These are phyloP conservation scores for Xylaria sp. DNA, from an alignment of 2,329 filamentous ascomycete genomes.

Conservation along the genomic window DNA sequence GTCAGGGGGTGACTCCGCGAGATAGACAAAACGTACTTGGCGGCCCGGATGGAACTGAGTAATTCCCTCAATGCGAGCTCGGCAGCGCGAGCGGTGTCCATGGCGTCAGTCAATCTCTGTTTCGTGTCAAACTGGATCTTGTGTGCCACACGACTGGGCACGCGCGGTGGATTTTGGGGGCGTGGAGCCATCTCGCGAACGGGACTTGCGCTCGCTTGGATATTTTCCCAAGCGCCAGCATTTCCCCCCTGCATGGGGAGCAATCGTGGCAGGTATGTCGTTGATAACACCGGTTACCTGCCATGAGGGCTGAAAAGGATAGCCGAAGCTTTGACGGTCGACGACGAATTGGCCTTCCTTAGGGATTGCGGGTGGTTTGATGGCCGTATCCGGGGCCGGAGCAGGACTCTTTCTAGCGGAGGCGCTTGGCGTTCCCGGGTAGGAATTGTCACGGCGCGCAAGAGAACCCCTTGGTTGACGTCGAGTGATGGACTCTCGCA, in stretches of 20 bases:
- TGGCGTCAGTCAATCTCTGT: constrained; percentile 60
- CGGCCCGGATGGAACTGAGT: constrained; percentile 72
- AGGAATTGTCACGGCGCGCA: constrained; percentile 56
- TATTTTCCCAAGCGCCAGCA: constrained; percentile 30
- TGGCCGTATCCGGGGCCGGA: constrained; percentile 33
- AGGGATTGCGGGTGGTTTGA: constrained; percentile 36
- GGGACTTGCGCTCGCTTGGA: constrained; percentile 15
- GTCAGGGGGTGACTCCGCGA: constrained; percentile 3
- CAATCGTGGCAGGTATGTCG: constrained; percentile 54
- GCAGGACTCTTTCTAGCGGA: constrained; percentile 39
- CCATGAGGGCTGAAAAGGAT: constrained; percentile 59
- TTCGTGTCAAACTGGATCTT: constrained; percentile 60
- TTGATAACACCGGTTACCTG: constrained; percentile 74
- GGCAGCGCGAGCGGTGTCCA: constrained; percentile 75
- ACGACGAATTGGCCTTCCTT: constrained; percentile 41
- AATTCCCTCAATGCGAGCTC: constrained; percentile 82
- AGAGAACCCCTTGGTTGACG: constrained; percentile 69
- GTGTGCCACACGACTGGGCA: constrained; percentile 46
- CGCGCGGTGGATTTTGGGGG: constrained; percentile 33
- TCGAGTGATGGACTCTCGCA: constrained; percentile 80
- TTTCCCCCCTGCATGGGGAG: constrained; percentile 32
- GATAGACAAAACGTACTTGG: constrained; percentile 51
- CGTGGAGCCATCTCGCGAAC: constrained; percentile 34
- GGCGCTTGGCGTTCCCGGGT: constrained; percentile 50
- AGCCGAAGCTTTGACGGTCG: constrained; percentile 50